Evolutionary conservation across 495 filamentous ascomycete genomes (phyloP).

Genomic region (Schizothecium vesticola): DNA sequence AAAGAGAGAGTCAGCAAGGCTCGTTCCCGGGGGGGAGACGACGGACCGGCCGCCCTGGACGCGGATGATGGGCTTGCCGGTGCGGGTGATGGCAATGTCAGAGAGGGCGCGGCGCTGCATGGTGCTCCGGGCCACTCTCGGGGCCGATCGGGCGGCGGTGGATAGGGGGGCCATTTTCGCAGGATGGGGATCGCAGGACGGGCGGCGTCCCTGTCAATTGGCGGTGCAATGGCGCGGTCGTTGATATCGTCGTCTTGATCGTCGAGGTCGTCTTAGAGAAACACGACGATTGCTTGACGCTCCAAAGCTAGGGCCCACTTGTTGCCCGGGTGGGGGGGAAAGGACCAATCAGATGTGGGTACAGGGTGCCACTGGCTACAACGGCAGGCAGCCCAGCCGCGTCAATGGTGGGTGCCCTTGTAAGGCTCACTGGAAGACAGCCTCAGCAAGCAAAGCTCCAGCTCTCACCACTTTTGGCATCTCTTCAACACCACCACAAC

Average conservation of each 20-base stretch:
- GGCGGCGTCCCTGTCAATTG: constrained; percentile 30
- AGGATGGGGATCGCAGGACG: constrained; percentile 31
- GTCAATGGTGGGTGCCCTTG: constrained; percentile 19
- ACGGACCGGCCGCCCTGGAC: constrained; percentile 76
- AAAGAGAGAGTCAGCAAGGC: constrained; percentile 41
- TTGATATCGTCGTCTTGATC: constrained; percentile 20
- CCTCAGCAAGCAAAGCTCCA: constrained; percentile 8
- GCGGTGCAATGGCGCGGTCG: constrained; percentile 17
- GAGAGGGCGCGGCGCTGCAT: constrained; percentile 53
- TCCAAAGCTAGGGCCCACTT: constrained; percentile 22
- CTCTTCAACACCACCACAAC: not conserved
- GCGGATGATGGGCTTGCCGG: constrained; percentile 80
- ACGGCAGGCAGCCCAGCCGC: constrained; percentile 27
- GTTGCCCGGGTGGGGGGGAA: not conserved
- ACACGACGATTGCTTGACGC: constrained; percentile 5
- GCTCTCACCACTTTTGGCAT: not conserved
- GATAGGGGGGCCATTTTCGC: constrained; percentile 46
- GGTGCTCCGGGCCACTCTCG: constrained; percentile 22
- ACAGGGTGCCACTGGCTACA: not conserved
- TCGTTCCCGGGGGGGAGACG: not conserved
- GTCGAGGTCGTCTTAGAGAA: constrained; percentile 4
- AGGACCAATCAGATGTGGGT: not conserved
- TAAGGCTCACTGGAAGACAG: constrained; percentile 13
- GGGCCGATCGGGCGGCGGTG: constrained; percentile 42
- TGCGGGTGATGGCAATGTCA: constrained; percentile 79